Conservation (phyloP, 2,329 filamentous ascomycete species). For the Ophiostoma tasmaniense region DNA sequence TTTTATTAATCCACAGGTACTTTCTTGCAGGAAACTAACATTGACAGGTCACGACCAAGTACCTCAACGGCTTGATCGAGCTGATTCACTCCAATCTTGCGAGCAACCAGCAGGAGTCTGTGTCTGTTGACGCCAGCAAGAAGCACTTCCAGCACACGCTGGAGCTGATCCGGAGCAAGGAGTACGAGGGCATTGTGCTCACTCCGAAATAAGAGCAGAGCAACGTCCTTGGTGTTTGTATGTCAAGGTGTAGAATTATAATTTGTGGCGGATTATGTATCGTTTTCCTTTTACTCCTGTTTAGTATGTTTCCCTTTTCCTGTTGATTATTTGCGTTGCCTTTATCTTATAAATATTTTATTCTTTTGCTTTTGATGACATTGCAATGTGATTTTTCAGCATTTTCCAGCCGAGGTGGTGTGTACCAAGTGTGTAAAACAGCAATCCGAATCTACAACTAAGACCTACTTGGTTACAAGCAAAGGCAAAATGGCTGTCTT, state of each 20-base stretch:
- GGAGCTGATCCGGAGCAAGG: conserved; percentile 83
- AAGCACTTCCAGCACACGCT: conserved; percentile 92
- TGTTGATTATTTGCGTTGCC: background rate
- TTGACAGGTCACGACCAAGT: conserved; percentile 70
- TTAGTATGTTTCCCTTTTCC: background rate
- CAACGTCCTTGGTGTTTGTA: background rate
- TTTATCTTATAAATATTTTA: background rate
- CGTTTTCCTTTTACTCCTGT: background rate
- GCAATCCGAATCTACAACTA: background rate
- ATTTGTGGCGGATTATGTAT: background rate
- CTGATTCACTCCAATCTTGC: conserved; percentile 94
- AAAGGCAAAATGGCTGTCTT: background rate
- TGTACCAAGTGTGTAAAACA: background rate
- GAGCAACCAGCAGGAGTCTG: conserved; percentile 65
- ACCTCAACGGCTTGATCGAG: conserved; percentile 95
- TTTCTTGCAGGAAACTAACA: background rate
- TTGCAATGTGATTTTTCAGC: background rate
- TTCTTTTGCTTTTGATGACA: background rate
- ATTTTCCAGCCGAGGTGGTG: background rate
- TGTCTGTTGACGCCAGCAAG: conserved; percentile 77
- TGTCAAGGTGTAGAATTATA: conserved; percentile 6
- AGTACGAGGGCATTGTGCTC: conserved; percentile 85
- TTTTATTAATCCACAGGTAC: background rate
- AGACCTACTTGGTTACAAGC: background rate
- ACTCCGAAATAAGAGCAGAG: conserved; percentile 39